Conservation (phyloP, 1,284 basidiomycete genomes). For the Singerocomus inundabilis region DNA sequence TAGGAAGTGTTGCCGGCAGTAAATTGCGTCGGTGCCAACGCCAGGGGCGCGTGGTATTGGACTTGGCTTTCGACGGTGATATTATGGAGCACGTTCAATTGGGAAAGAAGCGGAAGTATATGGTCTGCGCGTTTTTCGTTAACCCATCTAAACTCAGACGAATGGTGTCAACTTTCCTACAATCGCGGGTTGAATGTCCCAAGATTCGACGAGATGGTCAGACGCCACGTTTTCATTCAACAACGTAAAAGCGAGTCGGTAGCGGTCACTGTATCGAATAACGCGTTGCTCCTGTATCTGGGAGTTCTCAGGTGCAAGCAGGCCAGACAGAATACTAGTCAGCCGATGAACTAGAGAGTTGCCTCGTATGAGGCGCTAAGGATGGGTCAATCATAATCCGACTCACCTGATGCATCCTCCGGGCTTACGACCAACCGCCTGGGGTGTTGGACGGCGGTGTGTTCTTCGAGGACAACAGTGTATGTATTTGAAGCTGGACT, state of each 20-base stretch:
- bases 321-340: conserved; percentile 40
- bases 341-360: conserved; percentile 30
- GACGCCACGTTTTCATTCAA: conserved; percentile 83
- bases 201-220: conserved; percentile 60
- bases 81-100: conserved; percentile 74
- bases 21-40: conserved; percentile 65
- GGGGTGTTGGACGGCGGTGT: conserved; percentile 21
- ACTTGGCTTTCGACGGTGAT: conserved; percentile 94
- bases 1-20: conserved; percentile 34
- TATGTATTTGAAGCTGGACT: conserved; percentile 18
- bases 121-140: conserved; percentile 49
- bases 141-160: conserved; percentile 13
- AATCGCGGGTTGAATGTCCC: conserved; percentile 72
- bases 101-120: conserved; percentile 62
- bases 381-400: conserved; percentile 1
- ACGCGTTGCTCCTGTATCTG: conserved; percentile 51
- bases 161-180: conserved; percentile 46
- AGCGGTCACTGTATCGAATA: conserved; percentile 73
- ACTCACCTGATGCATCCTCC: conserved; percentile 32
- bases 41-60: conserved; percentile 87
- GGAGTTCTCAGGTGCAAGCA: conserved; percentile 53
- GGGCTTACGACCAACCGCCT: conserved; percentile 25
- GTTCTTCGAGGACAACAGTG: conserved; percentile 25
- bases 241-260: conserved; percentile 79
- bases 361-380: conserved; percentile 12